phyloP scores from a whole-genome alignment of 768 basidiomycete species.

The Sarcodon sp. region DNA sequence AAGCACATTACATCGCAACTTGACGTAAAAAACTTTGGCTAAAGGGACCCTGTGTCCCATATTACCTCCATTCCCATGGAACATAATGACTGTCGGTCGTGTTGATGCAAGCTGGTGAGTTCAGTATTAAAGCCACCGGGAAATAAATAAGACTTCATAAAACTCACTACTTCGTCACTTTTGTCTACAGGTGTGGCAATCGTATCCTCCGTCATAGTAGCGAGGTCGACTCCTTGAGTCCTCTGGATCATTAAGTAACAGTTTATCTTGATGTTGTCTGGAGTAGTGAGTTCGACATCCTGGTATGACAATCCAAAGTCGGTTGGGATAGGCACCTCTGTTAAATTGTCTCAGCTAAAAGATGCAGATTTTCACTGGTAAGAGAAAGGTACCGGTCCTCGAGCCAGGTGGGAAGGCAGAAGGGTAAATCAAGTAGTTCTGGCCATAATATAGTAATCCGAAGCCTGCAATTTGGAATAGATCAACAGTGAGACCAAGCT shows the following conservation, averaged over 20 bases:
- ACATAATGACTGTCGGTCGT: slow-evolving; percentile 84
- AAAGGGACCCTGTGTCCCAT: slow-evolving; percentile 85
- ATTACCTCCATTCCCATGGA: slow-evolving; percentile 86
- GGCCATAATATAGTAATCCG: slow-evolving; percentile 75
- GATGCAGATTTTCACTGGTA: background rate
- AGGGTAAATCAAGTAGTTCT: slow-evolving; percentile 86
- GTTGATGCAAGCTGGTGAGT: slow-evolving; percentile 25
- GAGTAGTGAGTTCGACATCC: slow-evolving; percentile 56
- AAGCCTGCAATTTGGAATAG: slow-evolving; percentile 28
- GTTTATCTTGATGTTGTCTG: slow-evolving; percentile 59
- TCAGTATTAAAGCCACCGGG: too few species aligned
- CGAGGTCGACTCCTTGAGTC: slow-evolving; percentile 25
- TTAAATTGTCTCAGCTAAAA: background rate
- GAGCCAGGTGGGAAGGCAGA: slow-evolving; percentile 74
- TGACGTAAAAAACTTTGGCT: slow-evolving; percentile 67
- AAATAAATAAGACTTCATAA: too few species aligned
- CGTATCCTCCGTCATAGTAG: slow-evolving; percentile 2
- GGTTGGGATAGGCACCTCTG: slow-evolving; percentile 62
- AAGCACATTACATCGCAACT: slow-evolving; percentile 85
- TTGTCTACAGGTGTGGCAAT: slow-evolving; percentile 16
- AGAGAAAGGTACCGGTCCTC: slow-evolving; percentile 40
- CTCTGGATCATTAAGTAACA: slow-evolving; percentile 69
- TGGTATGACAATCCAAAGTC: slow-evolving; percentile 67
- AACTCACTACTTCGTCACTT: slow-evolving; percentile 45
- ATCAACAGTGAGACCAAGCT: slow-evolving; percentile 3